phyloP scores from a whole-genome alignment of 306 rosid species.

The Cucumis melo region DNA sequence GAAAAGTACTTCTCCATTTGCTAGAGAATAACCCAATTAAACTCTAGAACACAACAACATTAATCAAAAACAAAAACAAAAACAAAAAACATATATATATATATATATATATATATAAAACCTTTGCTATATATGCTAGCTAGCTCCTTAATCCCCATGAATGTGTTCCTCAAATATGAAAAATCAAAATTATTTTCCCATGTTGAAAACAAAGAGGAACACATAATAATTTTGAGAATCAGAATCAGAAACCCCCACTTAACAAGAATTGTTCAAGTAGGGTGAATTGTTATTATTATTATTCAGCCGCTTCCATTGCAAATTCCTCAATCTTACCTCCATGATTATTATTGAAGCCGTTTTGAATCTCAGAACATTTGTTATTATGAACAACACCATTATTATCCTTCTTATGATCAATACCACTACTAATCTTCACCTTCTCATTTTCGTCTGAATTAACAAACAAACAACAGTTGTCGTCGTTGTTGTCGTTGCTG shows the following conservation, averaged over 20 bases:
- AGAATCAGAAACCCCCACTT: background rate
- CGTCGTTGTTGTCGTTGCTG: background rate
- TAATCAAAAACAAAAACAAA: background rate
- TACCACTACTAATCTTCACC: slow-evolving; percentile 1
- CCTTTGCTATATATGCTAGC: no score
- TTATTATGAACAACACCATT: slow-evolving; percentile 20
- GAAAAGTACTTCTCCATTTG: background rate
- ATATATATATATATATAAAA: no score
- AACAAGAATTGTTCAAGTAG: background rate
- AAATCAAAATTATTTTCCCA: background rate
- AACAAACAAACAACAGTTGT: no score
- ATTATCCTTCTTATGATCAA: background rate
- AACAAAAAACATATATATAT: no score
- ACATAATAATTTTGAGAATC: background rate
- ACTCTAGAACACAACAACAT: background rate
- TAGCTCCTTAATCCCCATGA: background rate
- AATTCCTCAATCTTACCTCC: slow-evolving; percentile 31
- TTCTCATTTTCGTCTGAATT: slow-evolving; percentile 12
- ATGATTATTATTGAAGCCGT: slow-evolving; percentile 38
- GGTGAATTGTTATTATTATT: background rate
- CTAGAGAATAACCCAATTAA: background rate
- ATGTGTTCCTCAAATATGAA: background rate
- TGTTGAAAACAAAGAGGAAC: background rate
- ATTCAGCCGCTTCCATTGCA: slow-evolving; percentile 13
- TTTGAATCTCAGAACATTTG: slow-evolving; percentile 43